Evolutionary conservation across 108 stramenopile genomes (phyloP).

Genomic region (Fistulifera solaris): DNA sequence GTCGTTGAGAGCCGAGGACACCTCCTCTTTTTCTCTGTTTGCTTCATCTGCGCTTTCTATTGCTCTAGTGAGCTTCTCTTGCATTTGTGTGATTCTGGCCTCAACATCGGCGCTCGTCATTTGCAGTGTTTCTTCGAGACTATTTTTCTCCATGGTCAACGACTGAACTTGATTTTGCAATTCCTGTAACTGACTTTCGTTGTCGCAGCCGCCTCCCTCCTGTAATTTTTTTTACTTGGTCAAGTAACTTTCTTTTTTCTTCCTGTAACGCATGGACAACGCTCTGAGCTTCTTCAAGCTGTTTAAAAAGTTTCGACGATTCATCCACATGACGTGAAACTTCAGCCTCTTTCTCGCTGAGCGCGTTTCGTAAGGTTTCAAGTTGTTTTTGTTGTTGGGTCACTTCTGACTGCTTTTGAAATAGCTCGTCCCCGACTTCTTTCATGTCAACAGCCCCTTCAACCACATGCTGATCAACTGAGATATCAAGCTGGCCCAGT

Average conservation of each 20-base stretch:
- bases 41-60: too few species aligned
- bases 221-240: too few species aligned
- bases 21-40: slow-evolving; percentile 1
- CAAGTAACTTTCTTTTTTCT: too few species aligned
- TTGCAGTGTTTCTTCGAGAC: background rate
- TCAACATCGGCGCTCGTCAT: too few species aligned
- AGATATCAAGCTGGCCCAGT: slow-evolving; percentile 25
- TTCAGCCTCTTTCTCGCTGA: background rate
- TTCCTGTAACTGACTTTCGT: background rate
- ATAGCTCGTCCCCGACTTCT: background rate
- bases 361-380: background rate
- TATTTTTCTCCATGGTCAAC: background rate
- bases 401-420: background rate
- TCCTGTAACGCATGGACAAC: too few species aligned
- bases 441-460: background rate
- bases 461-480: background rate
- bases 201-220: background rate
- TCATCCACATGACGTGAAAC: background rate
- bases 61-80: too few species aligned
- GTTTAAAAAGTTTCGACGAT: background rate
- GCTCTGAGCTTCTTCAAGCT: background rate
- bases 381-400: slow-evolving; percentile 1
- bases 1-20: background rate
- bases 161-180: background rate
- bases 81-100: too few species aligned